Evolutionary conservation across 1,284 basidiomycete species (phyloP), one percentile per base, ranked within the genome.

Genomic region (Leucoagaricus sp.): DNA sequence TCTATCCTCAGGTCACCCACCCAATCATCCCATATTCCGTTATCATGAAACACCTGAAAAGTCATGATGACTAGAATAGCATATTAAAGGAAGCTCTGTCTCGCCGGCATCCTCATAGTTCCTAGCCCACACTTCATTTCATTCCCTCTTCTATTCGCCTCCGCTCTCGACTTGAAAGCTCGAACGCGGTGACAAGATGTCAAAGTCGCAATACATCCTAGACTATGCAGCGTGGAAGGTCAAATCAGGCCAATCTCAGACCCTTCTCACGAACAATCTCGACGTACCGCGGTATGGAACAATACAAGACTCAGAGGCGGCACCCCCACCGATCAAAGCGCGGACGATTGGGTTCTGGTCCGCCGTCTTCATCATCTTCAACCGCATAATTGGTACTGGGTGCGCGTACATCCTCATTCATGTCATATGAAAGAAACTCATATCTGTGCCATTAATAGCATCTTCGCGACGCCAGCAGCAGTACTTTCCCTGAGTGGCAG

Each of bases 351-450:
- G 71, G 12, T 44, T 69, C 9, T 44, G 65, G 33, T 69, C 69
- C 28, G 69, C 71, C 23, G 65, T 69, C 8, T 70, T 70, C 61
- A 63, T 73, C 26, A 72, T 72, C 52, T 69, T 72, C 61, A 73
- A 73, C 50, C 63, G 69, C 44, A 72, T 73, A n/a, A 70, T 73
- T 50, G 72, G 71, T 34, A 71, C 69, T 61, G 71, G 66, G 67
- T 70, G 49, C 19, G 67, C 61, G 38, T 38, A 4, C 36, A 13
- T 8, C n/a, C n/a, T n/a, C n/a, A n/a, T n/a, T n/a, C n/a, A n/a
- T n/a, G n/a, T n/a, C n/a, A n/a, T n/a, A n/a, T n/a, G n/a, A n/a
- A n/a, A n/a, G n/a, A n/a, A n/a, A n/a, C n/a, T n/a, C n/a, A n/a
- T n/a, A n/a, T n/a, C n/a, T n/a, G n/a, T n/a, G n/a, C n/a, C n/a